Base-by-base conservation (phyloP, 306 rosid genomes). In the Cicer bijugum region DNA sequence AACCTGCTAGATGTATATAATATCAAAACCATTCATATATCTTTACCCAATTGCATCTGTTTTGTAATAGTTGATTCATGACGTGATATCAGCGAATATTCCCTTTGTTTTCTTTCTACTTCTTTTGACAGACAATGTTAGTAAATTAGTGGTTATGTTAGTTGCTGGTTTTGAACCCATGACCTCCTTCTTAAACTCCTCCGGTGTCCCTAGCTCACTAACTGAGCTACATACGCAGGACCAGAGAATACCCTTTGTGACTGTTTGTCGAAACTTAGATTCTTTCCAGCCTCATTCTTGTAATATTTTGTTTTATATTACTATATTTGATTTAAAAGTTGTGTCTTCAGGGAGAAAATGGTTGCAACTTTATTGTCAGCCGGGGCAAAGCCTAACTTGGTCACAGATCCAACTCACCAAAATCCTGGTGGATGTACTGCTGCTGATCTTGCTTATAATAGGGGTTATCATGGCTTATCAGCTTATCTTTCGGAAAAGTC, bases 401-500 rank as follows among this genome's bases (percentile, higher is more conserved):
- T 95, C 75, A 91, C 99, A 0, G 97, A 95, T 82, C 99, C 99
- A 75, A 79, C 93, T 45, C 60, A 88, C 42, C 83, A 79, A 75
- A 85, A 87, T 75, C 97, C 97, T 23, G 90, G 79, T 72, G 99
- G 99, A 62, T 82, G 17, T 69, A 91, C 86, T 53, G 91, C 92
- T 43, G 90, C 92, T 72, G 97, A 91, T 84, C 85, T 95, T 81
- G 97, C 97, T 79, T 84, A 47, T 63, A 47, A 71, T 64, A 85
- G 81, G 14, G 96, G 97, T 75, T 86, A 82, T 76, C 86, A 84
- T 23, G 99, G 99, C 71, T 84, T 95, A 78, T 86, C 99, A 61
- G 99, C 86, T 62, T 95, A 85, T 83, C 99, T 95, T 84, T 95
- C 99, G 2, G 99, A 95, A 75, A 91, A 90, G 84, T 86, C 89